A percentile compares a stretch with the other conserved stretches of the same genome.
Evolutionary conservation across 495 filamentous ascomycete genomes (phyloP).

Genomic region (Penicillium antarcticum): DNA sequence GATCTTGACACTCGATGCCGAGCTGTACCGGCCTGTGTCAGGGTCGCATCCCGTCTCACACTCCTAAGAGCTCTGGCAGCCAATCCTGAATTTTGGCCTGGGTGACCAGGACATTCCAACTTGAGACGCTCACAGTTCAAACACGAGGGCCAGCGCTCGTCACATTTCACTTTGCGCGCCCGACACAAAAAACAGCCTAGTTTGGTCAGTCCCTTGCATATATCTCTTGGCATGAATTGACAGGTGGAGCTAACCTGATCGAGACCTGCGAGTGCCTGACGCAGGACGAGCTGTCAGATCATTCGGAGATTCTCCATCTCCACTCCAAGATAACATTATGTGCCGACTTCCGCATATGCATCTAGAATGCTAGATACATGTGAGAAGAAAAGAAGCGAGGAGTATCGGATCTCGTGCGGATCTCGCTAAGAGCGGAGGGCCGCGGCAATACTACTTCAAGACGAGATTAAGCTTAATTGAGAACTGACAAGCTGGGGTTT

Average conservation of each 20-base stretch:
- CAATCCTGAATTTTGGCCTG: background rate
- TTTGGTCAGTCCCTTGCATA: background rate
- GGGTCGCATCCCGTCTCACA: background rate
- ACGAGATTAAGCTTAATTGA: background rate
- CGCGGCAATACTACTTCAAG: constrained; percentile 5
- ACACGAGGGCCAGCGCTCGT: constrained; percentile 18
- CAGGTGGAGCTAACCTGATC: constrained; percentile 14
- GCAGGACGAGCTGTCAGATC: background rate
- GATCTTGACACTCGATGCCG: constrained; percentile 20
- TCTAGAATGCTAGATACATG: background rate
- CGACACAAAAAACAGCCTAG: constrained; percentile 18
- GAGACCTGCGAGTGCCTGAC: constrained; percentile 9
- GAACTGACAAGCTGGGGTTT: too few relatives aligned
- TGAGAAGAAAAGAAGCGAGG: constrained; percentile 2
- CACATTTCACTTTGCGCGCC: constrained; percentile 20
- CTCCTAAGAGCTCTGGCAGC: background rate
- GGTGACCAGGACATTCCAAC: constrained; percentile 16
- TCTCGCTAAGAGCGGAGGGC: constrained; percentile 12
- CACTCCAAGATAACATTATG: constrained; percentile 13
- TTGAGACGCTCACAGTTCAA: constrained; percentile 15
- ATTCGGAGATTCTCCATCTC: constrained; percentile 3
- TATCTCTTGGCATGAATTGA: background rate
- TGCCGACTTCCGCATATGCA: background rate
- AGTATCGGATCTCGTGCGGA: constrained; percentile 15
- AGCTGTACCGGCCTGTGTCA: constrained; percentile 20